phyloP scores from a whole-genome alignment of 2,329 filamentous ascomycete genomes.

The Sporothrix schenckii region DNA sequence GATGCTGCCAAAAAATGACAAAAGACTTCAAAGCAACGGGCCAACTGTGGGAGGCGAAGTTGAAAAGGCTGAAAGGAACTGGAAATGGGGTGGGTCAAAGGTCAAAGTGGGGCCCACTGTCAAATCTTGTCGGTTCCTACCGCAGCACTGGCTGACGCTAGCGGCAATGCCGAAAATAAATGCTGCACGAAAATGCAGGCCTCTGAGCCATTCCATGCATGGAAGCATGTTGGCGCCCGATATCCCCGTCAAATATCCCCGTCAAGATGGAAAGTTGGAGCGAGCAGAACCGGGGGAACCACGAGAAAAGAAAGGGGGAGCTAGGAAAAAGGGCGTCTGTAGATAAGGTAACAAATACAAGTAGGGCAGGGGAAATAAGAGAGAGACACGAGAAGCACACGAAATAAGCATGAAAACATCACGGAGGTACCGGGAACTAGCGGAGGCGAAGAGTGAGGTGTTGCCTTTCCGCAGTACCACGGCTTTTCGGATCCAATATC shows the following conservation, averaged over 20 bases:
- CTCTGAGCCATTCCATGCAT: not conserved
- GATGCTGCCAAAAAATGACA: not conserved
- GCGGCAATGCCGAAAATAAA: constrained; percentile 28
- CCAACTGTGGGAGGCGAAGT: constrained; percentile 14
- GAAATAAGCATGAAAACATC: not conserved
- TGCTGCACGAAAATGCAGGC: not conserved
- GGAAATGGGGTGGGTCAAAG: constrained; percentile 8
- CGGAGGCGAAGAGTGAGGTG: not conserved
- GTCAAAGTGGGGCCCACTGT: not conserved
- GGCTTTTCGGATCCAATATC: no score
- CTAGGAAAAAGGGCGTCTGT: not conserved
- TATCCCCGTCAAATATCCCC: not conserved
- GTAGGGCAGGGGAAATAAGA: not conserved
- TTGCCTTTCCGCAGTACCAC: no score
- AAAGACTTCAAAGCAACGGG: not conserved
- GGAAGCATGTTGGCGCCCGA: constrained; percentile 1
- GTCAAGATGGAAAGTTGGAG: not conserved
- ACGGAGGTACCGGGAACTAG: not conserved
- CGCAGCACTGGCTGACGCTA: constrained; percentile 28
- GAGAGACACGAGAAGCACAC: not conserved
- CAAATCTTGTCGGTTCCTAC: constrained; percentile 29
- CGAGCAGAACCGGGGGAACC: not conserved
- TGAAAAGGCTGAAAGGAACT: constrained; percentile 12
- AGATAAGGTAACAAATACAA: not conserved
- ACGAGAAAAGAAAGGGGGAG: not conserved